Base-by-base conservation (phyloP, 495 filamentous ascomycete species). In the Xylaria scruposa region DNA sequence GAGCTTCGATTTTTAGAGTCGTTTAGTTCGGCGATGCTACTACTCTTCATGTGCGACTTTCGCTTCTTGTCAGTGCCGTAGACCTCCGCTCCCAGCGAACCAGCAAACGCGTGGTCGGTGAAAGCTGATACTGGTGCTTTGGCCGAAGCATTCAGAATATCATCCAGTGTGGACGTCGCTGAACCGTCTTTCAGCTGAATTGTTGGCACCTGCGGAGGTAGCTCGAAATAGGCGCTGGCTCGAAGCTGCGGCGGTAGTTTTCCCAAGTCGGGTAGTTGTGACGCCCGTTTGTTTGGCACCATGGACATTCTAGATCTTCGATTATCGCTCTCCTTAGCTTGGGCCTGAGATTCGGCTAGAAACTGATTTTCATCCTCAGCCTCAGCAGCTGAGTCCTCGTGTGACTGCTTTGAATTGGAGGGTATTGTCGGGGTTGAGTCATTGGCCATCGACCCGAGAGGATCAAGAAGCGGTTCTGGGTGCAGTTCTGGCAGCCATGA, bases 91-190 rank as follows among this genome's bases (percentile, higher is more conserved):
- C 91, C 91, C 19, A 91, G 77, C 60, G 89, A 88, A 17, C 94
- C 95, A 38, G 91, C 92, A 71, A 92, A 93, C 12, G 92, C 91
- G 80, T 99, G 96, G 77, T 98, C 94, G 0, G 94, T 97, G 76
- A 98, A 98, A 62, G 96, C 96, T 54, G 87, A 93, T 54, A 97
- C 93, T n/a, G 96, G 96, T 2, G 97, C 96, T 70, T 87, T 87
- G 3, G 94, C 93, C 5, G 96, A 97, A n/a, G 96, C 96, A 80
- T 98, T 93, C 12, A 99, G 86, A 56, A 99, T 96, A 76, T 90
- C 96, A 68, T 99, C 96, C 10, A 99, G 85, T 0, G 95, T 98
- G 44, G 88, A 91, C 73, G 94, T 94, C 19, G 95, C 93, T 59
- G 95, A 97, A 15, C 91, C 88, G 49, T 90, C 88, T 78, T 92